Conservation (phyloP, 2,329 filamentous ascomycete genomes). For the Diaporthe velutina region DNA sequence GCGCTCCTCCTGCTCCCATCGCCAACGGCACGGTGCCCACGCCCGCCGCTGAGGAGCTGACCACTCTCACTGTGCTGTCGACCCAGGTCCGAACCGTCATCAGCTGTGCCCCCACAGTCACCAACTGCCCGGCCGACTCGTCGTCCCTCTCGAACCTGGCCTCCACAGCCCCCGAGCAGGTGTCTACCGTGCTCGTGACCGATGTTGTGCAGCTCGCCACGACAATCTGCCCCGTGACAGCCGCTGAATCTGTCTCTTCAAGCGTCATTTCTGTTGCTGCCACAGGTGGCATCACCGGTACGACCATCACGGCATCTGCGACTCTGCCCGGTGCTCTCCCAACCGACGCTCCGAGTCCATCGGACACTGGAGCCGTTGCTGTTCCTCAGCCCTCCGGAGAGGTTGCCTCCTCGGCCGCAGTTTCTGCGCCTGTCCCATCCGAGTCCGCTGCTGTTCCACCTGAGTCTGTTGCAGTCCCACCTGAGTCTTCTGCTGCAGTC, state of each 20-base stretch:
- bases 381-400: slow-evolving; percentile 27
- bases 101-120: slow-evolving; percentile 37
- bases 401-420: neutral
- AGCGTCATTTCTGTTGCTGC: slow-evolving; percentile 27
- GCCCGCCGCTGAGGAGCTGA: slow-evolving; percentile 12
- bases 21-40: slow-evolving; percentile 24
- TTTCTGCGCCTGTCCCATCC: neutral
- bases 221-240: slow-evolving; percentile 29
- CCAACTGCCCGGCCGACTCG: slow-evolving; percentile 37
- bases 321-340: slow-evolving; percentile 6
- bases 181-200: slow-evolving; percentile 31
- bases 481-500: neutral
- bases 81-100: slow-evolving; percentile 37
- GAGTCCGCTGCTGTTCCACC: neutral
- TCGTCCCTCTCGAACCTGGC: slow-evolving; percentile 30
- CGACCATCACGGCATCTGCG: neutral
- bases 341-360: neutral
- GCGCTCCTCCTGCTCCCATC: neutral
- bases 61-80: slow-evolving; percentile 35
- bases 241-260: slow-evolving; percentile 22
- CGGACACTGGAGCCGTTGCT: slow-evolving; percentile 3
- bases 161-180: slow-evolving; percentile 25
- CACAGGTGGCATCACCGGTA: slow-evolving; percentile 21
- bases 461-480: neutral
- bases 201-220: slow-evolving; percentile 36